Percentiles rank a stretch among this genome's conserved stretches.
phyloP scores from a whole-genome alignment of 192 early-diverging fungal genomes.

The Backusella morwellensis region DNA sequence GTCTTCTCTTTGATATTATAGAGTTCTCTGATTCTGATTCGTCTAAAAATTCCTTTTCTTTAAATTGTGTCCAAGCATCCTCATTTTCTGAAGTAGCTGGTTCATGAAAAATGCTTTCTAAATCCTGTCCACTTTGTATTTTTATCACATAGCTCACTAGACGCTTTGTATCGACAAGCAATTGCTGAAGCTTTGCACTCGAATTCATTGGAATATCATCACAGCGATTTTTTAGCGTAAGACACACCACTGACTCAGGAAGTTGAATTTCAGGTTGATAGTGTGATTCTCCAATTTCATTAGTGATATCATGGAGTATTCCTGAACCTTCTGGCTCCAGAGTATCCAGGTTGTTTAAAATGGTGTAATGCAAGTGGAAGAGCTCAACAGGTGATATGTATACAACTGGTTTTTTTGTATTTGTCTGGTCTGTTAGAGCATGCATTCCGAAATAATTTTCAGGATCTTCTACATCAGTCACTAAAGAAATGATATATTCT shows the following conservation, averaged over 20 bases:
- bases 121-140: conserved; percentile 75
- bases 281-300: conserved; percentile 63
- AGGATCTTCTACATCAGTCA: conserved; percentile 82
- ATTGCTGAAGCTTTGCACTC: conserved; percentile 46
- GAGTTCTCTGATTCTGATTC: not conserved
- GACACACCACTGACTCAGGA: conserved; percentile 53
- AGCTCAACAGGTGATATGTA: conserved; percentile 90
- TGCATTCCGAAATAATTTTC: conserved; percentile 91
- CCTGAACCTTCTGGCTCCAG: conserved; percentile 67
- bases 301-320: conserved; percentile 63
- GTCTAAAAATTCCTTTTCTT: conserved; percentile 30
- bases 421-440: conserved; percentile 78
- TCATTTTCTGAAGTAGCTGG: conserved; percentile 76
- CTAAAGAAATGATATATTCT: conserved; percentile 22
- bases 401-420: conserved; percentile 79
- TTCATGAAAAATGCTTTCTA: conserved; percentile 81
- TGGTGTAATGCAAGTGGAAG: conserved; percentile 82
- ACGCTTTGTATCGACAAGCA: conserved; percentile 89
- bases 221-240: conserved; percentile 70
- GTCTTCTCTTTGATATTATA: conserved; percentile 4
- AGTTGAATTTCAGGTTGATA: conserved; percentile 33
- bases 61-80: conserved; percentile 53
- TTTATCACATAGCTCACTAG: conserved; percentile 78
- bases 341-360: conserved; percentile 77
- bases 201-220: conserved; percentile 51